A percentile compares a stretch with the other conserved stretches of the same genome.
Evolutionary conservation across 2,329 filamentous ascomycete genomes (phyloP).

Genomic region (Graphiopsis chlorocephala): DNA sequence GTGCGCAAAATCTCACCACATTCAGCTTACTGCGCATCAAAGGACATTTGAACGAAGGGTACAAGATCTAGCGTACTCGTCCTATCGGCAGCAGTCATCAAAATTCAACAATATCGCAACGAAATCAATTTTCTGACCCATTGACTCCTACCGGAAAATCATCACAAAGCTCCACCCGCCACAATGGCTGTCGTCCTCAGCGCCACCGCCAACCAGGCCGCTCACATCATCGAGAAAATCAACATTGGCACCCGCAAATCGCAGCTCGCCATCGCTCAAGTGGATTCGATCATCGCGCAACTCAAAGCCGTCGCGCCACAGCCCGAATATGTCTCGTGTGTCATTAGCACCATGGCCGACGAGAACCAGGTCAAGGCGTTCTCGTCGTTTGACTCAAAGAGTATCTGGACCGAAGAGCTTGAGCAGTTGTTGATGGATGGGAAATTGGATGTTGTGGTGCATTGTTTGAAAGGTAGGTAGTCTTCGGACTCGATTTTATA

Average conservation of each 20-base stretch:
- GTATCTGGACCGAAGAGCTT: conserved; percentile 87
- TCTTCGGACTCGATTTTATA: background rate
- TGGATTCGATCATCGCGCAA: conserved; percentile 65
- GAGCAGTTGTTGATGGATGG: conserved; percentile 68
- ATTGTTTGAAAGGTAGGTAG: conserved; percentile 71
- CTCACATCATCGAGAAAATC: background rate
- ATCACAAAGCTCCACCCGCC: background rate
- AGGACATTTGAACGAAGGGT: background rate
- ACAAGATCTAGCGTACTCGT: too few species aligned
- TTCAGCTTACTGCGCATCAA: background rate
- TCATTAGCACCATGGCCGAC: conserved; percentile 77
- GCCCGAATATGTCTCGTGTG: conserved; percentile 67
- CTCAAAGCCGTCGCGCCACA: conserved; percentile 65
- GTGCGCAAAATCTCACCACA: background rate
- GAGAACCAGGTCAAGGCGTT: conserved; percentile 82
- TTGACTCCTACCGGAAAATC: too few species aligned
- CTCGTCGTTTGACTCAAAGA: conserved; percentile 81
- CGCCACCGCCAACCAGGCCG: background rate
- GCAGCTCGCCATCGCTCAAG: conserved; percentile 75
- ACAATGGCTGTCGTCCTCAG: background rate
- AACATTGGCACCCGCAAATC: conserved; percentile 79
- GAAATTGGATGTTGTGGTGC: conserved; percentile 75
- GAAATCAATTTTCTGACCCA: too few species aligned
- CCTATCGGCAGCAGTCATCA: too few species aligned
- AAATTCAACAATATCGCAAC: too few species aligned